A percentile compares a stretch with the other conserved stretches of the same genome.
Conservation (phyloP, 73 alveolate species). For the Halteria grandinella region DNA sequence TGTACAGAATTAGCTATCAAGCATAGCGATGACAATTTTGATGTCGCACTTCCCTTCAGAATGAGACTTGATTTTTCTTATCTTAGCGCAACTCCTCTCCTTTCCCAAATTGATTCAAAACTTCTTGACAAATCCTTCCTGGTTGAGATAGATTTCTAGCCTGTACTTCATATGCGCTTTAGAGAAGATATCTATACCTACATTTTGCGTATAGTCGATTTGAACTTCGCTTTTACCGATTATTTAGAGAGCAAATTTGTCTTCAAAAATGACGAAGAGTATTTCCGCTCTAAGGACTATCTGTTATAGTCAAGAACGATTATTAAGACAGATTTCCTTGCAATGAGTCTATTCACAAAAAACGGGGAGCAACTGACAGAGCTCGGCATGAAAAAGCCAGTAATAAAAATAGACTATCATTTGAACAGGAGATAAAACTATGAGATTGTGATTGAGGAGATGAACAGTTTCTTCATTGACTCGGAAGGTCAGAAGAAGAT, state of each 20-base stretch:
- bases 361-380: conserved; percentile 1
- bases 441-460: background rate
- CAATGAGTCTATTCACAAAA: background rate
- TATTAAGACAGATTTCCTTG: background rate
- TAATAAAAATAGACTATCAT: background rate
- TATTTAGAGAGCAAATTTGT: background rate
- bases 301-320: background rate
- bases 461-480: conserved; percentile 7
- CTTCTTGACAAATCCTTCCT: conserved; percentile 51
- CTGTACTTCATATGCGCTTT: background rate
- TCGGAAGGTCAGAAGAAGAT: background rate
- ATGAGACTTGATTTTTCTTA: conserved; percentile 2
- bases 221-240: conserved; percentile 59
- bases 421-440: conserved; percentile 25
- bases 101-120: conserved; percentile 6
- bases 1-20: conserved; percentile 12
- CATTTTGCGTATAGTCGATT: conserved; percentile 20
- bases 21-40: background rate
- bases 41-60: conserved; percentile 4
- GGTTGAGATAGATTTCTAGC: conserved; percentile 29
- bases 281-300: conserved; percentile 17
- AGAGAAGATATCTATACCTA: conserved; percentile 49
- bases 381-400: conserved; percentile 10
- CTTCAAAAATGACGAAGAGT: conserved; percentile 50
- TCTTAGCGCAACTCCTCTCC: background rate